Conservation (phyloP, 441 rosid species). For the Adansonia gregorii region DNA sequence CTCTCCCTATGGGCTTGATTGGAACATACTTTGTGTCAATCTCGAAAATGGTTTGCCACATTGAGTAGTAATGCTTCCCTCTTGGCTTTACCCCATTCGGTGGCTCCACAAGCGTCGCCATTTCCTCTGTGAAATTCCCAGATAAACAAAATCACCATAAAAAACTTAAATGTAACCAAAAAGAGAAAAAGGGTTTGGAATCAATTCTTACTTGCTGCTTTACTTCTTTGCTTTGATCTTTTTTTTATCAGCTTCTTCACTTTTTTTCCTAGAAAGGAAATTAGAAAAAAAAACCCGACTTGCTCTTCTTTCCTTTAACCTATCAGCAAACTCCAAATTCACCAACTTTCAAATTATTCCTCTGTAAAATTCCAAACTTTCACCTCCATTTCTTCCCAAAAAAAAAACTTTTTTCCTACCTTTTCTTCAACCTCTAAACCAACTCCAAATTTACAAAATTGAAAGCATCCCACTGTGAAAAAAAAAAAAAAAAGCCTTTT, state of each 20-base stretch:
- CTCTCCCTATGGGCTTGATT: conserved; percentile 70
- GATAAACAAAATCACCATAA: conserved; percentile 18
- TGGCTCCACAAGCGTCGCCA: conserved; percentile 71
- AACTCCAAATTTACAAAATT: conserved; percentile 15
- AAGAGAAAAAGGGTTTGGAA: conserved; percentile 16
- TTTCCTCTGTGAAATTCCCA: conserved; percentile 31
- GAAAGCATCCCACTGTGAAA: neutral
- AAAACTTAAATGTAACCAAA: neutral
- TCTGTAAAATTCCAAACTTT: conserved; percentile 13
- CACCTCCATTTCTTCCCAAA: neutral
- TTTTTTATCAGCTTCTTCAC: conserved; percentile 17
- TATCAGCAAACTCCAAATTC: conserved; percentile 14
- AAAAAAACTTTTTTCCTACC: neutral
- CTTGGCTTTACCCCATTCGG: conserved; percentile 52
- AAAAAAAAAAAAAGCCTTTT: neutral
- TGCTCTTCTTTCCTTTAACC: neutral
- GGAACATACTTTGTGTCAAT: conserved; percentile 72
- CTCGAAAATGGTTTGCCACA: conserved; percentile 75
- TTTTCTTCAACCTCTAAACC: neutral
- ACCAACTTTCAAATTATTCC: conserved; percentile 6
- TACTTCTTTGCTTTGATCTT: conserved; percentile 27
- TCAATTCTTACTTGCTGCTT: conserved; percentile 46
- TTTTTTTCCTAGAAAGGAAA: neutral
- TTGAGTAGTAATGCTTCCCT: conserved; percentile 68
- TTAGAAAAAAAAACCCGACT: neutral